Base-by-base conservation (phyloP, 352 stramenopile genomes). In the Phytophthora cryptogea region DNA sequence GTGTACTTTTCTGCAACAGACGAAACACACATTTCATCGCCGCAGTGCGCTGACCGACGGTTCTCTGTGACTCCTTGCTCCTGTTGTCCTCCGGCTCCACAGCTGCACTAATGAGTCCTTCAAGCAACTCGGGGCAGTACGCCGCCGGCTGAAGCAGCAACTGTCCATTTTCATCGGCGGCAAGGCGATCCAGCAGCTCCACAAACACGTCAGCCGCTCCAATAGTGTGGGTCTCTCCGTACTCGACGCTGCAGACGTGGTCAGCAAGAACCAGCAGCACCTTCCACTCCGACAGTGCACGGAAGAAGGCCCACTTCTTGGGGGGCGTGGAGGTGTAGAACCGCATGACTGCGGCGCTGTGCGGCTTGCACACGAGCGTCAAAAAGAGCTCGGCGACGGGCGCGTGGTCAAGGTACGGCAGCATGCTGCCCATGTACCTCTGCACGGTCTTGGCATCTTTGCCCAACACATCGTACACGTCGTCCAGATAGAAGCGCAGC, bases 261-360 rank as follows among this genome's bases (percentile, higher is more conserved):
- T 89, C 63, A 1, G 83, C 83, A 44, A 97, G 72, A 48, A 94
- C 74, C 11, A 96, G 65, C 58, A 97, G 68, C 54, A 97, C 52
- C 35, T 96, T 94, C 85, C 89, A 96, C 46, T 97, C 89, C 27
- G 89, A 75, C 28, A 97, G 56, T 5, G 82, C 70, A 31, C 80
- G 72, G 72, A 95, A 97, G 54, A 97, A 92, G 44, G 82, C 70
- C 88, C 88, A 96, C 58, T 96, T 96, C 45, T 89, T 92, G 42
- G 80, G 75, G 5, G 84, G 81, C 31, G 83, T 84, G 8, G 65
- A 79, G 20, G 66, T 17, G 54, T 95, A 95, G 47, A 84, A 89
- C 32, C 80, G 72, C 68, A 92, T 75, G 8, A 88, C 51, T 17
- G 76, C 69, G 16, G 86, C 76, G 47, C 78, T 92, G 59, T 94